Evolutionary conservation across 306 rosid species (phyloP), one percentile per base, ranked within the genome.

Genomic region (Cicer chorassanicum): DNA sequence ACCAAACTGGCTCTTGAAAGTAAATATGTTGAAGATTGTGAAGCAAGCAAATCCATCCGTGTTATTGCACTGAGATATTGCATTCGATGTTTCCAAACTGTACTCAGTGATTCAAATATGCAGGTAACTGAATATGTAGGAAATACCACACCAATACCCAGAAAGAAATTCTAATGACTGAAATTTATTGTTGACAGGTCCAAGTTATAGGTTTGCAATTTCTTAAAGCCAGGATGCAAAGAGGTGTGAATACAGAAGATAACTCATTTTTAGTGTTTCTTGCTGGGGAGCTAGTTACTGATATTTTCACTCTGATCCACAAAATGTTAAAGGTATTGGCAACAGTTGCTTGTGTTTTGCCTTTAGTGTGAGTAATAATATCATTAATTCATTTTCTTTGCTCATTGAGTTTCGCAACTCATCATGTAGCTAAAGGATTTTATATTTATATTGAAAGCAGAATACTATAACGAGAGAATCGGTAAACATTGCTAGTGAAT

Each of bases 161-260:
- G 56, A 73, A 68, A 74, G 76, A 68, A 42, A 78, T 71, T 18
- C 72, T 19, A 49, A 82, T 78, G 65, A 81, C 78, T 38, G 62
- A 73, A 78, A 8, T 55, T 72, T 89, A 18, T 83, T 73, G 51
- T 69, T 63, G 62, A 79, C 90, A 94, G 98, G 86, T 91, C 81
- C 92, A 87, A 75, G 83, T 83, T 73, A 87, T 90, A 73, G 96
- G 95, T 60, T 79, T 94, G 82, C 96, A 90, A 88, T 90, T 90
- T 83, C 88, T 94, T 39, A 94, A 87, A 73, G 77, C 82, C 70
- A 81, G 83, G 84, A 77, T 90, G 34, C 97, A 90, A 71, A 94
- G 40, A 84, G 66, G 77, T 64, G 80, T 81, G 51, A 78, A 54
- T 85, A 71, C 45, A 14, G 96, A 90, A 48, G 96, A 90, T 62